Percentiles rank a stretch among this genome's conserved stretches.
Conservation (phyloP, 768 basidiomycete species). For the Mycena indigotica region DNA sequence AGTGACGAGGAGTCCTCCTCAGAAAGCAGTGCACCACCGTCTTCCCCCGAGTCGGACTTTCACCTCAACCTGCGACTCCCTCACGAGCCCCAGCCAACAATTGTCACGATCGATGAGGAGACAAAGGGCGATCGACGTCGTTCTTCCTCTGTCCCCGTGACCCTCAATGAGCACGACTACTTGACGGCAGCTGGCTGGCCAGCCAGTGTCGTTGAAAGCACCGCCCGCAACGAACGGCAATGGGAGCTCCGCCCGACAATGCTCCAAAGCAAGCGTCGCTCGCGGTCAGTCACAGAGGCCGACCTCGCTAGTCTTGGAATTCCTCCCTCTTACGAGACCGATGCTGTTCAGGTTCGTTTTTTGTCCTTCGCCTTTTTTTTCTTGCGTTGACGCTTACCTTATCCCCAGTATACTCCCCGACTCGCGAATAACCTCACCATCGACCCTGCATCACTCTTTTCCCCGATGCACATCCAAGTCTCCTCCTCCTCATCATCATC, state of each 20-base stretch:
- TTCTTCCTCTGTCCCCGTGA: slow-evolving; percentile 21
- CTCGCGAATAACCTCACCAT: neutral
- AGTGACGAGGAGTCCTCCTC: neutral
- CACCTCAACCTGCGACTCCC: neutral
- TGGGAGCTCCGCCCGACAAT: neutral
- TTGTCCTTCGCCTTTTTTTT: neutral
- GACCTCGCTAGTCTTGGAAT: slow-evolving; percentile 3
- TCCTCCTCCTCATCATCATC: slow-evolving; percentile 16
- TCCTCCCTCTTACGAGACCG: neutral
- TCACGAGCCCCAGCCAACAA: neutral
- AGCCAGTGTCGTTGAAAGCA: neutral
- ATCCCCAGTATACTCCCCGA: neutral
- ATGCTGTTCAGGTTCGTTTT: slow-evolving; percentile 13
- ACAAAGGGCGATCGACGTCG: slow-evolving; percentile 17
- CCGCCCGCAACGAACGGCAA: neutral
- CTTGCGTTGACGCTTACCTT: neutral
- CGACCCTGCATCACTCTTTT: slow-evolving; percentile 4
- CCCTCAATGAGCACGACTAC: slow-evolving; percentile 11
- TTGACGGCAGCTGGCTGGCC: neutral
- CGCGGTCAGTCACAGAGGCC: slow-evolving; percentile 17
- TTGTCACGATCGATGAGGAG: neutral
- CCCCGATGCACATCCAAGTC: slow-evolving; percentile 7
- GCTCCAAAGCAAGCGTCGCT: slow-evolving; percentile 13
- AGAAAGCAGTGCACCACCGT: slow-evolving; percentile 3
- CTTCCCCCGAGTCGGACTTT: slow-evolving; percentile 10